Evolutionary conservation across 2,329 filamentous ascomycete genomes (phyloP), one percentile per base, ranked within the genome.

Genomic region (Fusarium penzigii): DNA sequence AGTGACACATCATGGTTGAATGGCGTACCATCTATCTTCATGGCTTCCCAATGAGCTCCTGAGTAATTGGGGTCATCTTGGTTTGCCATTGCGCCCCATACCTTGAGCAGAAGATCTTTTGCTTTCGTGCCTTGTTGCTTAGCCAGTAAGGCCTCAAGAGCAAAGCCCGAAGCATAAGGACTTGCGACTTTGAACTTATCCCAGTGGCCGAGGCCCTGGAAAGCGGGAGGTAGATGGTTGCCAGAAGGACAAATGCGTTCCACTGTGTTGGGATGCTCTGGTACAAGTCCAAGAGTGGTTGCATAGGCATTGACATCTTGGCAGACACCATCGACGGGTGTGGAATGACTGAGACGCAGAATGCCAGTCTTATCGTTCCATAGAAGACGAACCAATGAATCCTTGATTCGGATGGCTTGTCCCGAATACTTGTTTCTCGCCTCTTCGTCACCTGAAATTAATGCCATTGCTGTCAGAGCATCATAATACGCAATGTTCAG

Each of bases 31-130:
- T 48, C 45, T 3, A 17, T 32, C 17, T n/a, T 48, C 45, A 48
- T 48, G 29, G 45, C 45, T 14, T 48, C 45, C 45, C 45, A 48
- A 11, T 48, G 45, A 17, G 17, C 45, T 7, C 45, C 45, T 5
- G 45, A 48, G 13, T 48, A 48, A n/a, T 48, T 48, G 1, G 36
- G n/a, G 34, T 42, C 32, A 8, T 6, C 7, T 41, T 14, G 13
- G 17, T 48, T 25, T 29, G 45, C 36, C 45, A 47, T 47, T 6
- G 29, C 36, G 14, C 45, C 39, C 32, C 32, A 36, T 6, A 36
- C 32, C 10, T 11, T 36, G 10, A 12, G 32, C 32, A 36, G 13
- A 4, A 36, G 9, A 36, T 11, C 32, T 3, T 12, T 36, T 12
- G 32, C 32, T 11, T 36, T 14, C 13, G 10, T 11, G 9, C 32